A percentile compares a stretch with the other conserved stretches of the same genome.
Evolutionary conservation across 495 filamentous ascomycete species (phyloP).

Genomic region (Pyrenula aspistea): DNA sequence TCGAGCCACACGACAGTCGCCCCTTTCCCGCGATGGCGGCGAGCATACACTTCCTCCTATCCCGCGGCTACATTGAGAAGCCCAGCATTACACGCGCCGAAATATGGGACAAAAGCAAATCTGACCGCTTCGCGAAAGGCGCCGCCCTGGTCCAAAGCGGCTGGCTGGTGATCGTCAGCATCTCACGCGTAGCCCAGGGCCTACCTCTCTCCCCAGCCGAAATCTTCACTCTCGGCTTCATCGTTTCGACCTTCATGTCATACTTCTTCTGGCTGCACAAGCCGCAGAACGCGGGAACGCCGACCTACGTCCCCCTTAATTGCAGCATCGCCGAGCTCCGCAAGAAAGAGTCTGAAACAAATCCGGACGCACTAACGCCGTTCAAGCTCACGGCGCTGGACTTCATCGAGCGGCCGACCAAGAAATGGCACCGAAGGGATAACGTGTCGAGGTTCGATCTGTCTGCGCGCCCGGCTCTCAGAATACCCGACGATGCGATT

Average conservation of each 20-base stretch:
- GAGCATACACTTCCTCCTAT: slow-evolving; percentile 7
- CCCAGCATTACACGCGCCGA: slow-evolving; percentile 14
- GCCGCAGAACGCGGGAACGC: slow-evolving; percentile 19
- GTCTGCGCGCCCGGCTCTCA: background rate
- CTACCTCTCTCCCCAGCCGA: slow-evolving; percentile 21
- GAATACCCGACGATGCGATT: background rate
- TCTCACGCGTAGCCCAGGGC: slow-evolving; percentile 10
- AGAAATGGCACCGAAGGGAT: background rate
- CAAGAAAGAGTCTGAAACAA: background rate
- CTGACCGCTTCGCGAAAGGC: slow-evolving; percentile 15
- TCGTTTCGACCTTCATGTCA: slow-evolving; percentile 23
- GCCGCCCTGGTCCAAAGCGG: slow-evolving; percentile 19
- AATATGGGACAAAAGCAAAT: slow-evolving; percentile 29
- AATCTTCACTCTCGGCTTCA: slow-evolving; percentile 30
- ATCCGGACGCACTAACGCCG: slow-evolving; percentile 3
- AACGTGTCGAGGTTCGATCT: background rate
- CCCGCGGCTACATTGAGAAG: slow-evolving; percentile 6
- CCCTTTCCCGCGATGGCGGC: slow-evolving; percentile 5
- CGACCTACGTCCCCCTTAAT: slow-evolving; percentile 8
- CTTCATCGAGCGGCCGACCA: slow-evolving; percentile 5
- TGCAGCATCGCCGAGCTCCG: slow-evolving; percentile 2
- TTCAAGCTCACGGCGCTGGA: slow-evolving; percentile 14
- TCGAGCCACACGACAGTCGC: slow-evolving; percentile 7
- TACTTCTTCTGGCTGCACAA: slow-evolving; percentile 31
- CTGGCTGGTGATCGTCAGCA: slow-evolving; percentile 23